phyloP scores from a whole-genome alignment of 1,139 yeast species.

The Blastobotrys ciferrii region DNA sequence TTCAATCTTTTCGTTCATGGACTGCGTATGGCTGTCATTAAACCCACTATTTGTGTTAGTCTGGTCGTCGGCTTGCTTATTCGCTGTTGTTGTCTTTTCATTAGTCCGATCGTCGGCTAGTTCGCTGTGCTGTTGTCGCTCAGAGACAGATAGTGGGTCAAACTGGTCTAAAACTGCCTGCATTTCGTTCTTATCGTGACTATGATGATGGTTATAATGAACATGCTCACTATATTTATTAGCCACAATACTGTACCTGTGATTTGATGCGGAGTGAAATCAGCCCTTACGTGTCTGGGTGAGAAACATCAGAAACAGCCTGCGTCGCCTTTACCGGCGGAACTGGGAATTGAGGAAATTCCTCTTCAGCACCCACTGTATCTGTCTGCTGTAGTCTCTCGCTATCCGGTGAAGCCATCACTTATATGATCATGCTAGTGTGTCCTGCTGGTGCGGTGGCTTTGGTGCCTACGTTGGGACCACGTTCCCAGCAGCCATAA shows the following conservation, averaged over 20 bases:
- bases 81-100: background rate
- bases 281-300: conserved; percentile 6
- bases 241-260: background rate
- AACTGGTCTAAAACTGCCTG: conserved; percentile 35
- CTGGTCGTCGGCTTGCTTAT: background rate
- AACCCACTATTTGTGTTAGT: background rate
- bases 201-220: background rate
- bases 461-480: background rate
- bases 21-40: background rate
- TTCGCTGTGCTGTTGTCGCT: conserved; percentile 2
- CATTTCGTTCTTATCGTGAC: conserved; percentile 19
- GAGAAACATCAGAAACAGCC: conserved; percentile 4
- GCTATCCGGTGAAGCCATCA: background rate
- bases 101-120: too few species aligned
- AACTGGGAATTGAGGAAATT: conserved; percentile 1
- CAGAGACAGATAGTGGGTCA: conserved; percentile 30
- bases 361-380: background rate
- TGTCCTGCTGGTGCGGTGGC: background rate
- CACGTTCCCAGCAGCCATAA: background rate
- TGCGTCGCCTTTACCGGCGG: conserved; percentile 7
- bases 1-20: background rate
- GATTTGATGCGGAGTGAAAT: background rate
- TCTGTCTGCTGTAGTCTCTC: background rate
- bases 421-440: conserved; percentile 1
- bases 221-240: background rate